Evolutionary conservation across 2,329 filamentous ascomycete genomes (phyloP), one percentile per base, ranked within the genome.

Genomic region (Pezicula radicicola): DNA sequence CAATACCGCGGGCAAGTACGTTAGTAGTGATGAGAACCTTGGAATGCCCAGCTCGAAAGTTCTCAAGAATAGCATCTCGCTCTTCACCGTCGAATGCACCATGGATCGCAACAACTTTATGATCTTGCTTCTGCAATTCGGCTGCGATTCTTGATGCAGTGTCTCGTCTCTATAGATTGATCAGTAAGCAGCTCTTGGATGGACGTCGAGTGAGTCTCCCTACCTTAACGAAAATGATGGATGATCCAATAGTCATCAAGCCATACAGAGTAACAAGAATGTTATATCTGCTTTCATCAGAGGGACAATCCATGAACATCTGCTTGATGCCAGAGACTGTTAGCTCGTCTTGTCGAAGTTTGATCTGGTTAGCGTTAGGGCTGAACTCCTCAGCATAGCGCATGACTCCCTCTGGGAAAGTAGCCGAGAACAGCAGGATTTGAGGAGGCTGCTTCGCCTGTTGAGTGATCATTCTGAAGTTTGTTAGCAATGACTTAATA

Each of bases 21-120:
- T 99, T 99, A 61, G 94, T 99, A 1, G 94, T 95, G 66, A 99
- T 97, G 56, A 99, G 85, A 8, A 99, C 94, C 75, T 99, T 99
- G 65, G 91, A 91, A 53, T 87, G 81, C 37, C 93, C 93, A 42
- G 75, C 81, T 53, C 94, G 86, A 81, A 99, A 99, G 52, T 88
- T 82, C 65, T 93, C 84, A 55, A 99, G 86, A 55, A 97, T 82
- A 1, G 79, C 74, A 64, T 99, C 94, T 72, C 94, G 88, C 64
- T 92, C 86, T 33, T 73, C 74, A 25, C 91, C 92, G 58, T 97
- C 92, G 56, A 93, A 86, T 37, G 87, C 91, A 67, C 91, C 92
- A 61, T 95, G 94, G 55, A 99, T 77, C 19, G 90, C 91, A 5
- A 89, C 91, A 19, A 97, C 91, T 63, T 90, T 90, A 76, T 99